These are phyloP conservation scores for Pleoardoris graminearum DNA, from an alignment of 2,329 filamentous ascomycete genomes.

Conservation along the genomic window DNA sequence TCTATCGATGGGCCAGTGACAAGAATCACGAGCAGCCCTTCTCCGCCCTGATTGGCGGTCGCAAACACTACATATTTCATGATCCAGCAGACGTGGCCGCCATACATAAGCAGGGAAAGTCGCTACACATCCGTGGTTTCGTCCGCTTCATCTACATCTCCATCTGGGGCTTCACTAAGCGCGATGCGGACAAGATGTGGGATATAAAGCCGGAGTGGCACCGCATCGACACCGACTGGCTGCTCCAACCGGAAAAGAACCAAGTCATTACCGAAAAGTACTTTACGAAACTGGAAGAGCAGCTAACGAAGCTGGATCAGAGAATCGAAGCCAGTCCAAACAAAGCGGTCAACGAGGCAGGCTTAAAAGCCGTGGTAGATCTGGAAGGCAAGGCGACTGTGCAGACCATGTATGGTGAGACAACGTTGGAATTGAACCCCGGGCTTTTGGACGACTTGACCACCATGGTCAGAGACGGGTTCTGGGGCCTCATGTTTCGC, in stretches of 20 bases:
- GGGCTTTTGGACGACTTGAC: conserved; percentile 6
- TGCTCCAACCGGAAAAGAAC: conserved; percentile 6
- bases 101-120: conserved; percentile 6
- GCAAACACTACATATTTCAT: conserved; percentile 6
- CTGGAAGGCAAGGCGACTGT: conserved; percentile 10
- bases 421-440: conserved; percentile 7
- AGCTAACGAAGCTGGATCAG: conserved; percentile 6
- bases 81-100: conserved; percentile 5
- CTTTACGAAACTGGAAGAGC: conserved; percentile 6
- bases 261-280: conserved; percentile 6
- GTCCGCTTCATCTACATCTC: conserved; percentile 6
- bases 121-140: conserved; percentile 6
- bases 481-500: conserved; percentile 9
- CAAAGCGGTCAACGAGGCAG: conserved; percentile 10
- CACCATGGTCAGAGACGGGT: conserved; percentile 7
- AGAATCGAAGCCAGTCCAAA: conserved; percentile 7
- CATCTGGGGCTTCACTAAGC: conserved; percentile 6
- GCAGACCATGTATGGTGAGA: conserved; percentile 10
- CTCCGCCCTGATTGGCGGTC: conserved; percentile 5
- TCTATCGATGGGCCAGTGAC: conserved; percentile 5
- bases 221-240: conserved; percentile 5
- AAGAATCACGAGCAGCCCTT: conserved; percentile 6
- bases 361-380: conserved; percentile 8
- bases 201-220: conserved; percentile 3
- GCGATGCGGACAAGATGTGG: conserved; percentile 6